Percentiles rank a stretch among this genome's conserved stretches.
These are phyloP conservation scores for Crinitomyces ghanaensis DNA, from an alignment of 805 yeast species.

Conservation along the genomic window DNA sequence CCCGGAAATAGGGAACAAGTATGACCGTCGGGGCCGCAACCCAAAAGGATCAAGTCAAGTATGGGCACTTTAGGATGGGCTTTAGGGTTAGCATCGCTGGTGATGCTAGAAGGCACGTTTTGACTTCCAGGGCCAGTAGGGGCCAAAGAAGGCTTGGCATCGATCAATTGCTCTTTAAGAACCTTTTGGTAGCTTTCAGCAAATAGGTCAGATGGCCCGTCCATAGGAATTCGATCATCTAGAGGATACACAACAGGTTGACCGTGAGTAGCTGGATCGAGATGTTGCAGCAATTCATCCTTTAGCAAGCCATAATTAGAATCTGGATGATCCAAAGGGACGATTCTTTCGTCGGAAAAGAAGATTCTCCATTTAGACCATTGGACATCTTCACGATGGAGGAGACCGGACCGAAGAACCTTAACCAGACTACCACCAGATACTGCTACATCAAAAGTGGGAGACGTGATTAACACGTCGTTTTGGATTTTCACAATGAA, in stretches of 20 bases:
- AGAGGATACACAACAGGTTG: constrained; percentile 58
- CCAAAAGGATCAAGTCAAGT: constrained; percentile 62
- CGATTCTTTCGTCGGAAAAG: constrained; percentile 87
- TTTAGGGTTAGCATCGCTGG: too few relatives aligned
- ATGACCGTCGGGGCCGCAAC: constrained; percentile 96
- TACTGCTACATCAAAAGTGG: constrained; percentile 60
- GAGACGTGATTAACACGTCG: constrained; percentile 35
- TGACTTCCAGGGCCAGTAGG: too few relatives aligned
- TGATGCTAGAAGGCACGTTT: too few relatives aligned
- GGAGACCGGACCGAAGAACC: constrained; percentile 51
- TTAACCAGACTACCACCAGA: constrained; percentile 88
- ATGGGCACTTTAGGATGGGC: too few relatives aligned
- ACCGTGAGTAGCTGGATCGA: constrained; percentile 25
- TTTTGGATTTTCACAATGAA: constrained; percentile 53
- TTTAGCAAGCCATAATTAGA: constrained; percentile 79
- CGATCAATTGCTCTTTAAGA: constrained; percentile 38
- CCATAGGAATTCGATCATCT: constrained; percentile 48
- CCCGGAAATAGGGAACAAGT: constrained; percentile 90
- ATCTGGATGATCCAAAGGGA: constrained; percentile 69
- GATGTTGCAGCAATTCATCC: constrained; percentile 41
- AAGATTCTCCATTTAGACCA: constrained; percentile 42
- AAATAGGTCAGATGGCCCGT: constrained; percentile 41
- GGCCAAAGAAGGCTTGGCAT: too few relatives aligned
- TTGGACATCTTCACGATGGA: constrained; percentile 36
- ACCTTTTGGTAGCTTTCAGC: constrained; percentile 52